These are phyloP conservation scores for Dactylella cylindrospora DNA, from an alignment of 2,329 filamentous ascomycete species.

Conservation along the genomic window DNA sequence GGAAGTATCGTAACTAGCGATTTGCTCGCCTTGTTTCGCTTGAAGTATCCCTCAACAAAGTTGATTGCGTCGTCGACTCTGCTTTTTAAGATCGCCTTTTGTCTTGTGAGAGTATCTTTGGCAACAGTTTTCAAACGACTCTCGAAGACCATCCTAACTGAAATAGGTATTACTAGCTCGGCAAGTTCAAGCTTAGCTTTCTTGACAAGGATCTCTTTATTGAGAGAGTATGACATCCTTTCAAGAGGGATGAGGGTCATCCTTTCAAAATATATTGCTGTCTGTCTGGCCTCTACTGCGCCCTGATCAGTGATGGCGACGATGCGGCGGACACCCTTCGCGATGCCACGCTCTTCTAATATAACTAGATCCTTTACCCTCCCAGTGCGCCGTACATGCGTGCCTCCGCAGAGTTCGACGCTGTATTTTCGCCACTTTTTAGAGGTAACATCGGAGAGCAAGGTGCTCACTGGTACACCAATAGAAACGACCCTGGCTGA, in stretches of 20 bases:
- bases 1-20: conserved; percentile 74
- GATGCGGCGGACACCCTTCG: conserved; percentile 94
- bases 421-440: conserved; percentile 81
- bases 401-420: conserved; percentile 96
- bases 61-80: conserved; percentile 88
- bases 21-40: conserved; percentile 68
- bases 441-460: conserved; percentile 79
- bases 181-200: conserved; percentile 75
- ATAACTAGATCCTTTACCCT: conserved; percentile 92
- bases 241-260: conserved; percentile 73
- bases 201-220: conserved; percentile 83
- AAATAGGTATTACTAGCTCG: conserved; percentile 75
- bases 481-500: conserved; percentile 94
- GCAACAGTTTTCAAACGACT: conserved; percentile 76
- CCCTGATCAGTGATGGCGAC: conserved; percentile 90
- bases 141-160: conserved; percentile 78
- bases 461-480: conserved; percentile 81
- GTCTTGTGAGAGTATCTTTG: conserved; percentile 80
- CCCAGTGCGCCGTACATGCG: conserved; percentile 87
- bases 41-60: conserved; percentile 74
- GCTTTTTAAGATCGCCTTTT: conserved; percentile 89
- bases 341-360: conserved; percentile 92
- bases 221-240: conserved; percentile 67
- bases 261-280: conserved; percentile 71
- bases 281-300: conserved; percentile 77